These are phyloP conservation scores for Viola pubescens DNA, from an alignment of 441 rosid genomes.

Conservation along the genomic window DNA sequence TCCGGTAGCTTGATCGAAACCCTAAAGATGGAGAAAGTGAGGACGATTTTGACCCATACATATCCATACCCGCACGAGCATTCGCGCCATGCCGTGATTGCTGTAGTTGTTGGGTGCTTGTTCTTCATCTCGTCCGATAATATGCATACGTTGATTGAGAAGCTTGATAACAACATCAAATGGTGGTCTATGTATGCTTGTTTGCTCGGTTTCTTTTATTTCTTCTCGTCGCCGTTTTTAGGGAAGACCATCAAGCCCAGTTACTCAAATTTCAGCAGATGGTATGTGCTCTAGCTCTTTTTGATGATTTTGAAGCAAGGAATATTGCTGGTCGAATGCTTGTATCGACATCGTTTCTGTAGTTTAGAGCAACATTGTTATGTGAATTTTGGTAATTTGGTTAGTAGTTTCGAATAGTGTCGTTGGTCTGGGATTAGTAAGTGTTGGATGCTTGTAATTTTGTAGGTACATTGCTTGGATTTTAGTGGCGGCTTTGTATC, in stretches of 20 bases:
- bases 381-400: neutral
- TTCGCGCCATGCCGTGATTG: conserved; percentile 95
- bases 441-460: neutral
- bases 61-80: conserved; percentile 98
- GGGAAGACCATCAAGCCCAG: conserved; percentile 91
- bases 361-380: no score
- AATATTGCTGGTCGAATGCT: neutral
- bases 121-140: conserved; percentile 95
- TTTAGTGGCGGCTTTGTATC: conserved; percentile 95
- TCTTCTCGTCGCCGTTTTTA: conserved; percentile 93
- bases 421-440: neutral
- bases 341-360: neutral
- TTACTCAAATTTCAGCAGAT: conserved; percentile 90
- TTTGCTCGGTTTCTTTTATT: conserved; percentile 93
- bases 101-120: conserved; percentile 83
- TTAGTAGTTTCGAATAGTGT: neutral
- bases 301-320: neutral
- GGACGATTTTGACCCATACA: conserved; percentile 74
- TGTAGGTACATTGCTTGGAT: conserved; percentile 97
- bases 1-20: conserved; percentile 43
- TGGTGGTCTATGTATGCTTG: conserved; percentile 99
- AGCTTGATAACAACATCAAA: conserved; percentile 74
- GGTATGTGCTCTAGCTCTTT: conserved; percentile 41
- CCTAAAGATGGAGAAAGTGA: conserved; percentile 80
- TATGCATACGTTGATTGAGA: conserved; percentile 86